These are phyloP conservation scores for Cyclotella baltica DNA, from an alignment of 108 stramenopile genomes.

Conservation along the genomic window DNA sequence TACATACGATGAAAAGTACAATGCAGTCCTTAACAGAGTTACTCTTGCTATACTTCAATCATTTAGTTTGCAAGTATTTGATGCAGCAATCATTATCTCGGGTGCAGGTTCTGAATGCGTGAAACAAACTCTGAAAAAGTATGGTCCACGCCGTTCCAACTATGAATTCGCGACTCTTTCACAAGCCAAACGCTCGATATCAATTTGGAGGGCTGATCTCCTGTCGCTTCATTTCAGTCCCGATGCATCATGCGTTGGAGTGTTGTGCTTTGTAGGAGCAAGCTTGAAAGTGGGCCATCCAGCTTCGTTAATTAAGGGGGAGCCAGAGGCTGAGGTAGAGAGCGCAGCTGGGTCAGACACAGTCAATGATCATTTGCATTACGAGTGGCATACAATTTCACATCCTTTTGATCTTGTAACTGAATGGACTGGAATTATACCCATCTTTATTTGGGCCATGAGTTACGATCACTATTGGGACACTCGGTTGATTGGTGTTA, in stretches of 20 bases:
- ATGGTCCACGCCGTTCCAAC: slow-evolving; percentile 12
- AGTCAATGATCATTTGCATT: neutral
- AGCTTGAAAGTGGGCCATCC: slow-evolving; percentile 27
- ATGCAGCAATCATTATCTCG: slow-evolving; percentile 30
- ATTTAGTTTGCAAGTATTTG: slow-evolving; percentile 6
- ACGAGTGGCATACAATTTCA: slow-evolving; percentile 23
- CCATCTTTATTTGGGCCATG: slow-evolving; percentile 25
- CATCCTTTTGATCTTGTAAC: slow-evolving; percentile 36
- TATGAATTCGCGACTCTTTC: slow-evolving; percentile 13
- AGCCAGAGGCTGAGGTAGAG: neutral
- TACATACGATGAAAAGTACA: slow-evolving; percentile 24
- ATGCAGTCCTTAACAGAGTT: slow-evolving; percentile 5
- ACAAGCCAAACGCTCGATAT: slow-evolving; percentile 9
- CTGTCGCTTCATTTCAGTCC: slow-evolving; percentile 23
- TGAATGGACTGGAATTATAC: slow-evolving; percentile 35
- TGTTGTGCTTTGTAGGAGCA: slow-evolving; percentile 10
- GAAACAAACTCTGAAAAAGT: slow-evolving; percentile 11
- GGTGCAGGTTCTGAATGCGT: slow-evolving; percentile 23
- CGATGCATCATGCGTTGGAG: slow-evolving; percentile 10
- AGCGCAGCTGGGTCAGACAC: neutral
- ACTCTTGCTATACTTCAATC: slow-evolving; percentile 15
- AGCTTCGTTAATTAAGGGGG: neutral
- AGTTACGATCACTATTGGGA: slow-evolving; percentile 42
- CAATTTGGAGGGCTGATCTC: slow-evolving; percentile 11
- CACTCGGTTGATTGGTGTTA: slow-evolving; percentile 3